Conservation (phyloP, 345 rosid genomes). For the Citrus hindsii region DNA sequence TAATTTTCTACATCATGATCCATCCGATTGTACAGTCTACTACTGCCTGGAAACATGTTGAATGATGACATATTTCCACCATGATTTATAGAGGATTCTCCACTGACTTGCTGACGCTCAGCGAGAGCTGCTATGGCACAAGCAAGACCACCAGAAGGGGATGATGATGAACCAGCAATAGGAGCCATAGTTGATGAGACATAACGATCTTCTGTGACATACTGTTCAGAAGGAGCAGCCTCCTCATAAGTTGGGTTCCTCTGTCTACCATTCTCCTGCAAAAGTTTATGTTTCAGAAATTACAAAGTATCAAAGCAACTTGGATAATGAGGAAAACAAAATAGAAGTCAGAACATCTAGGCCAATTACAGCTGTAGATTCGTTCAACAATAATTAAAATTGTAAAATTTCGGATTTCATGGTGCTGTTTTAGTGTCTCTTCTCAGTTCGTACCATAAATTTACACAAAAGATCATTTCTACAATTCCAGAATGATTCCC, state of each 20-base stretch:
- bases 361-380: not conserved
- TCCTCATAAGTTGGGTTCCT: constrained; percentile 41
- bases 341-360: not conserved
- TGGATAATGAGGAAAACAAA: not conserved
- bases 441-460: not conserved
- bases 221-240: constrained; percentile 46
- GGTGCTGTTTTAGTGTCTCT: not conserved
- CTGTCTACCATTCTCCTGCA: constrained; percentile 66
- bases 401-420: not conserved
- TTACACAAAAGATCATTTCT: not conserved
- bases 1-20: constrained; percentile 43
- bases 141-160: constrained; percentile 82
- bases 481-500: not conserved
- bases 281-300: constrained; percentile 3
- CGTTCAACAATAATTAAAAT: not conserved
- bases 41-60: constrained; percentile 47
- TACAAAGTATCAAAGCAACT: not conserved
- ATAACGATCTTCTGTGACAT: constrained; percentile 39
- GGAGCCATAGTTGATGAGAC: constrained; percentile 40
- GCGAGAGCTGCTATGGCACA: constrained; percentile 88
- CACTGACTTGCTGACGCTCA: constrained; percentile 73
- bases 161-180: constrained; percentile 49
- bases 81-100: constrained; percentile 48
- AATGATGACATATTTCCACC: constrained; percentile 36
- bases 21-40: constrained; percentile 43